Conservation (phyloP, 257 asterid species). For the Coffea eugenioides region DNA sequence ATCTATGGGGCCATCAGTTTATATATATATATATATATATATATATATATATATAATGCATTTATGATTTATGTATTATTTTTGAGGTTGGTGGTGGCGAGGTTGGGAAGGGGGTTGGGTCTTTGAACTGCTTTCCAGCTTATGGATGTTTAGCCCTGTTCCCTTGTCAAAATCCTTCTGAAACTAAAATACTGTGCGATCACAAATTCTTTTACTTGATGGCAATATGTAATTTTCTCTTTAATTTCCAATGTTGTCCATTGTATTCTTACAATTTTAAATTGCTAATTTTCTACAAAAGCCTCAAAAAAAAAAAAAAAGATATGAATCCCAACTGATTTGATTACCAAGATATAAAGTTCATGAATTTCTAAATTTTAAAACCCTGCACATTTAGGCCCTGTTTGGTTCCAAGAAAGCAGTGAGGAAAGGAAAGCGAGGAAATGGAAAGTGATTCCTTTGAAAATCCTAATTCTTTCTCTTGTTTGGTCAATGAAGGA, state of each 20-base stretch:
- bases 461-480: too few species aligned
- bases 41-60: too few species aligned
- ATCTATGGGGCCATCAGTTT: background rate
- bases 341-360: background rate
- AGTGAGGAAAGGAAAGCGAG: too few species aligned
- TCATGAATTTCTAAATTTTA: background rate
- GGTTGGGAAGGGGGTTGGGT: background rate
- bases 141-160: background rate
- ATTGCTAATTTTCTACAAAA: background rate
- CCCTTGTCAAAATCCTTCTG: background rate
- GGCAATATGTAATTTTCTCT: background rate
- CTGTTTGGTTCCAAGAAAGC: too few species aligned
- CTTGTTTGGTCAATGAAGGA: too few species aligned
- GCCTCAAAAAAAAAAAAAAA: background rate
- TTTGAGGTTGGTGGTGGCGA: background rate
- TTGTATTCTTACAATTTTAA: background rate
- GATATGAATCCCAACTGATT: background rate
- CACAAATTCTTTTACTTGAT: background rate
- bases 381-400: background rate
- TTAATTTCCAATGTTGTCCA: background rate
- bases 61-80: background rate
- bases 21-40: too few species aligned
- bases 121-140: background rate
- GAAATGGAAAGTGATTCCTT: too few species aligned
- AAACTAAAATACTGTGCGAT: background rate